phyloP scores from a whole-genome alignment of 2,329 filamentous ascomycete genomes.

The Tolypocladium paradoxum region DNA sequence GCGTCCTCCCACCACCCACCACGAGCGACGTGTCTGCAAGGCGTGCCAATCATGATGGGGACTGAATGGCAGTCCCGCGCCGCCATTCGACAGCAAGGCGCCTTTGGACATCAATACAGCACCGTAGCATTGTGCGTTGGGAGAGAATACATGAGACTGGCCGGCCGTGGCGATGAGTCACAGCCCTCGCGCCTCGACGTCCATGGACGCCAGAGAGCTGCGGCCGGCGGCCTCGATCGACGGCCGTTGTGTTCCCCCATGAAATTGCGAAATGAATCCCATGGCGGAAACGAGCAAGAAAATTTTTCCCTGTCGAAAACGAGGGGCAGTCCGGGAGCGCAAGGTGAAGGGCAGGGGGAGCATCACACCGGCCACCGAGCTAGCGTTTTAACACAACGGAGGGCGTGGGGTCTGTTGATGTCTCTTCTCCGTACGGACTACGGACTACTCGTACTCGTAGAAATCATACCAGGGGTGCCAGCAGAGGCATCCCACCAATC shows the following conservation, averaged over 20 bases:
- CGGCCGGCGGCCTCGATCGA: background rate
- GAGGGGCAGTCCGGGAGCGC: constrained; percentile 2
- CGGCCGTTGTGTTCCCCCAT: background rate
- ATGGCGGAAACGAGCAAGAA: constrained; percentile 3
- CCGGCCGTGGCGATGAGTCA: constrained; percentile 5
- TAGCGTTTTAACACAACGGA: constrained; percentile 3
- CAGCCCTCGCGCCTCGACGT: background rate
- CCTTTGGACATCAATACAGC: constrained; percentile 16
- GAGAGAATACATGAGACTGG: constrained; percentile 7
- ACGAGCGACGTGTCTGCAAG: constrained; percentile 4
- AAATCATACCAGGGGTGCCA: constrained; percentile 1
- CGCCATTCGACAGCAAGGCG: constrained; percentile 9
- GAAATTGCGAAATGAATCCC: constrained; percentile 7
- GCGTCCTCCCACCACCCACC: background rate
- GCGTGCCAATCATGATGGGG: constrained; percentile 8
- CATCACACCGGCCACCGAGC: constrained; percentile 5
- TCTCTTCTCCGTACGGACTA: no score
- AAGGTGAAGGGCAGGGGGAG: constrained; percentile 1
- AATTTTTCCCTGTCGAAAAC: constrained; percentile 7
- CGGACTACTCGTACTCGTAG: no score
- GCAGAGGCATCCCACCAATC: background rate
- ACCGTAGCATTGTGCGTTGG: constrained; percentile 7
- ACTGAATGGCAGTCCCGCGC: constrained; percentile 1
- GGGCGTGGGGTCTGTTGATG: background rate
- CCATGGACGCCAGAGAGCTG: background rate